Evolutionary conservation across 345 rosid genomes (phyloP), one percentile per base, ranked within the genome.

Genomic region (Boechera divaricarpa): DNA sequence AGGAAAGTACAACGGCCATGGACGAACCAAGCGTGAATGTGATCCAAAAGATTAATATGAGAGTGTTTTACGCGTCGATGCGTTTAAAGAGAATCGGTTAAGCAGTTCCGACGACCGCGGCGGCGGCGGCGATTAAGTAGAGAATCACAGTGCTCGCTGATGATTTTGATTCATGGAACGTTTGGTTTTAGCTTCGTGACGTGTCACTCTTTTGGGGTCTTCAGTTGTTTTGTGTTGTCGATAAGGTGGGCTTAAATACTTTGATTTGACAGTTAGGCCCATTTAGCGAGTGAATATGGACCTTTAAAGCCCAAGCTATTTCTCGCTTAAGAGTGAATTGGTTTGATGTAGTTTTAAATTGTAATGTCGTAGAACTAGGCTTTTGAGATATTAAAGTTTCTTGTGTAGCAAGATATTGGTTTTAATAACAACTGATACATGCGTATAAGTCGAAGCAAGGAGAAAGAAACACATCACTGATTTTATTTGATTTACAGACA

Each of bases 1-100:
- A 77, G 73, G 83, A 64, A 42, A 69, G 72, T 71, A 80, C 80
- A 62, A 83, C 82, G 33, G 94, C 90, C 86, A 83, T 82, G 74
- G 85, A 55, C 56, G 15, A 36, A 49, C 54, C 12, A 15, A 21
- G 21, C 21, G 21, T 21, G 21, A 21, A 21, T 21, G 21, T 21
- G 21, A 21, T 21, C 21, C 21, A 21, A 21, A 32, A 9, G 4
- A 59, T 10, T 5, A 5, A 55, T 8, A 54, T 54, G 62, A 57
- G 6, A 10, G 7, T 31, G 21, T 24, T 33, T 21, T n/a, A 59
- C 63, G 64, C 5, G 7, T 12, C 13, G 28, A 7, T 36, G 15
- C 1, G 44, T 33, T 33, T 16, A 15, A n/a, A 36, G 28, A 59
- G 7, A 21, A 59, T 16, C 29, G 64, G 4, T 4, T 16, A 18